A percentile compares a stretch with the other conserved stretches of the same genome.
phyloP scores from a whole-genome alignment of 129 eudicot genomes.

The Centrapalus pauciflorus region DNA sequence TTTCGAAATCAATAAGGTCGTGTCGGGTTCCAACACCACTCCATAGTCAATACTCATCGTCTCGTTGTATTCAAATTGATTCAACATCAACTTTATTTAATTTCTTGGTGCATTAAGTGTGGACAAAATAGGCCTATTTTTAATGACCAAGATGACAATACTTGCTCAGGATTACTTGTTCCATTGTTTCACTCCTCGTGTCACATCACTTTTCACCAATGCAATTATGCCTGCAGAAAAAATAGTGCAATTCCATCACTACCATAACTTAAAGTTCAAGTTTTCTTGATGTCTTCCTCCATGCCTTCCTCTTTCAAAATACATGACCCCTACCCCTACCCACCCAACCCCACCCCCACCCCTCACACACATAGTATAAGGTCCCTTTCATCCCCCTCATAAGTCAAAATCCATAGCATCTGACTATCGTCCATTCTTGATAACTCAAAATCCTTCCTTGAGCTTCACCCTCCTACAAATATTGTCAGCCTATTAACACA shows the following conservation, averaged over 20 bases:
- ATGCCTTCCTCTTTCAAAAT: constrained; percentile 31
- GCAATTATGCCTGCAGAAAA: constrained; percentile 35
- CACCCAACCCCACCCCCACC: background rate
- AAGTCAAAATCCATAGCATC: constrained; percentile 32
- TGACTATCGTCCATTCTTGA: constrained; percentile 31
- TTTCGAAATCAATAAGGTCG: no score
- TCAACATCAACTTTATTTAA: background rate
- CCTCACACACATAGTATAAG: constrained; percentile 16
- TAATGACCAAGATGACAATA: background rate
- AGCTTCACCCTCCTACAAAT: constrained; percentile 38
- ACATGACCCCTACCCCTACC: constrained; percentile 24
- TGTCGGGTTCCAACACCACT: no score
- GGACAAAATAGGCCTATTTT: constrained; percentile 10
- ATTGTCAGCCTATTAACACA: constrained; percentile 29
- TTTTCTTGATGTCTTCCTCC: constrained; percentile 34
- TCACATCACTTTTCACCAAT: constrained; percentile 31
- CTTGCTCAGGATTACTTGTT: constrained; percentile 19
- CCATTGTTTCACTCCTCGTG: constrained; percentile 27
- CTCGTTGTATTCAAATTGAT: background rate
- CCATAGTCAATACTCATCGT: no score
- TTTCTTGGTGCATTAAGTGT: background rate
- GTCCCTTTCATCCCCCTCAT: constrained; percentile 19
- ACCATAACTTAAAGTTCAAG: constrained; percentile 37
- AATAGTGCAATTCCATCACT: constrained; percentile 31
- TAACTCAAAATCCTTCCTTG: constrained; percentile 34